These are phyloP conservation scores for Fusarium sp. DNA, from an alignment of 2,329 filamentous ascomycete species.

Conservation along the genomic window DNA sequence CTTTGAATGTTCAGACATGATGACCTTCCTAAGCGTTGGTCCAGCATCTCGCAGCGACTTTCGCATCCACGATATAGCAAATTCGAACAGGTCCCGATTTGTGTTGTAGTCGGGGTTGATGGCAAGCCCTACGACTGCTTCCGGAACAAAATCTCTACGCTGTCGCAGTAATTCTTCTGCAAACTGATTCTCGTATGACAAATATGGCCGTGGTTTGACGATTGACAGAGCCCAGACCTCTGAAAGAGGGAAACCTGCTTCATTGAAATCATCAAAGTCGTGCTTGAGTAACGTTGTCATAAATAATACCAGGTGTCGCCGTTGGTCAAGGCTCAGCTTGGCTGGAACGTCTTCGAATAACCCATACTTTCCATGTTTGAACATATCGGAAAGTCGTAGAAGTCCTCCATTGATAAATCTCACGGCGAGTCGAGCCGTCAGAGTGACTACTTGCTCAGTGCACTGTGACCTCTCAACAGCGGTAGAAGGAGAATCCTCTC, in stretches of 20 bases:
- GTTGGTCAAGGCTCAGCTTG: slow-evolving; percentile 58
- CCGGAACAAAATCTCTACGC: slow-evolving; percentile 61
- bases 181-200: slow-evolving; percentile 66
- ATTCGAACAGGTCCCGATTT: slow-evolving; percentile 66
- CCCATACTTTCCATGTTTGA: slow-evolving; percentile 64
- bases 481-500: slow-evolving; percentile 28
- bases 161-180: slow-evolving; percentile 62
- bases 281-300: slow-evolving; percentile 65
- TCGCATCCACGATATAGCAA: slow-evolving; percentile 67
- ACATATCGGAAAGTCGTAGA: slow-evolving; percentile 61
- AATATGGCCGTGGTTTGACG: slow-evolving; percentile 63
- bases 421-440: slow-evolving; percentile 64
- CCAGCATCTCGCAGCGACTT: slow-evolving; percentile 60
- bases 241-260: slow-evolving; percentile 62
- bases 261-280: slow-evolving; percentile 63
- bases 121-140: slow-evolving; percentile 56
- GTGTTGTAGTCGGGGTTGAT: slow-evolving; percentile 63
- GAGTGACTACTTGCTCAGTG: slow-evolving; percentile 61
- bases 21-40: slow-evolving; percentile 53
- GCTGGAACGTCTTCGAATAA: slow-evolving; percentile 63
- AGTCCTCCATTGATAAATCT: slow-evolving; percentile 63
- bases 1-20: slow-evolving; percentile 60
- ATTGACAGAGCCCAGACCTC: slow-evolving; percentile 69
- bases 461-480: slow-evolving; percentile 52
- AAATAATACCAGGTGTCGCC: slow-evolving; percentile 67